Conservation (phyloP, 2,329 filamentous ascomycete genomes). For the Metarhizium humberi region DNA sequence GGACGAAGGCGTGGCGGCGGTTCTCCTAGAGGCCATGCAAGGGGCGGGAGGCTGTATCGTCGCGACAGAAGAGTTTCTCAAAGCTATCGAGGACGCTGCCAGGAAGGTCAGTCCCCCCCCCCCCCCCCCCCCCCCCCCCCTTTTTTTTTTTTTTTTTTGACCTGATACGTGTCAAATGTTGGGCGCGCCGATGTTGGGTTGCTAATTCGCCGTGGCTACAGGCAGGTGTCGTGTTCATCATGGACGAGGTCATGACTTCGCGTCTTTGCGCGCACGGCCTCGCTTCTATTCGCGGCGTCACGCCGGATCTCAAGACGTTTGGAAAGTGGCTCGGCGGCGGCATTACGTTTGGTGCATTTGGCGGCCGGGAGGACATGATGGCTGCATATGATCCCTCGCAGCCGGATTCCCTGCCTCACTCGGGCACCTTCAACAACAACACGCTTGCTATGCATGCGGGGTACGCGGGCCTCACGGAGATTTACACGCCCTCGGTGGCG, state of each 20-base stretch:
- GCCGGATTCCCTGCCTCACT: conserved; percentile 36
- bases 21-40: conserved; percentile 40
- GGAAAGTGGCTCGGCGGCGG: conserved; percentile 62
- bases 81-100: conserved; percentile 37
- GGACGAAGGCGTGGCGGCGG: too few relatives aligned
- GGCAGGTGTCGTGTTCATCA: conserved; percentile 49
- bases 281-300: conserved; percentile 28
- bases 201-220: conserved; percentile 7
- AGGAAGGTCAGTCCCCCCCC: conserved; percentile 15
- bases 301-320: conserved; percentile 53
- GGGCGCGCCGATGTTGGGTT: neutral
- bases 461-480: conserved; percentile 23
- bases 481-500: conserved; percentile 25
- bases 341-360: conserved; percentile 58
- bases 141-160: too few relatives aligned
- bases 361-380: conserved; percentile 52
- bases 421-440: conserved; percentile 58
- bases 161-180: too few relatives aligned
- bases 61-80: conserved; percentile 41
- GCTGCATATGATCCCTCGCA: conserved; percentile 41
- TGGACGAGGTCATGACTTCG: conserved; percentile 66
- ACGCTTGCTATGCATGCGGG: conserved; percentile 48
- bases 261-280: conserved; percentile 40
- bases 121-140: too few relatives aligned
- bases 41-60: conserved; percentile 50